Evolutionary conservation across 306 rosid genomes (phyloP).

Genomic region (Prunus mume): DNA sequence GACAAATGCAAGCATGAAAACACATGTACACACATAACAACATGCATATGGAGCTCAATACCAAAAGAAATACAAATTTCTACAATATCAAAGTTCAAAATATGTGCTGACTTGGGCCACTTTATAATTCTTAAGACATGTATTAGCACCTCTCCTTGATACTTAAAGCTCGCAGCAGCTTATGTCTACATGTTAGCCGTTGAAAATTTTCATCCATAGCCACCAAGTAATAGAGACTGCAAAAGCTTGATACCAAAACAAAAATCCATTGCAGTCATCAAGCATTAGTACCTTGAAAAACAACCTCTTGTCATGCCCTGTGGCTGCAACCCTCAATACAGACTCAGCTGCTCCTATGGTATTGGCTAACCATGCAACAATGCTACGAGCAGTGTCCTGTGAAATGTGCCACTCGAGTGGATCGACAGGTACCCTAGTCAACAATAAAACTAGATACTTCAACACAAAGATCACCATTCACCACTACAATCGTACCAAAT

Average conservation of each 20-base stretch:
- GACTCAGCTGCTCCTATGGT: constrained; percentile 90
- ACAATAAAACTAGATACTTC: not conserved
- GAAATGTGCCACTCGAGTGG: constrained; percentile 95
- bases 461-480: not conserved
- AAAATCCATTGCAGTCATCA: no score
- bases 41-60: not conserved
- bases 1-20: not conserved
- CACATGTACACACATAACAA: not conserved
- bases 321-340: constrained; percentile 56
- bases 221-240: no score
- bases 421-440: constrained; percentile 77
- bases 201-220: no score
- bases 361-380: constrained; percentile 74
- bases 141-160: no score
- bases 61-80: not conserved
- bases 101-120: not conserved
- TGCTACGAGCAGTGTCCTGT: constrained; percentile 68
- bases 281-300: no score
- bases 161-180: no score
- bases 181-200: no score
- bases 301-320: no score
- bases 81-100: not conserved
- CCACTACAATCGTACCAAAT: not conserved
- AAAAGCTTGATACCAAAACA: no score
- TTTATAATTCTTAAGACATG: not conserved